Base-by-base conservation (phyloP, 352 stramenopile species). In the Phytopythium oedochilum region DNA sequence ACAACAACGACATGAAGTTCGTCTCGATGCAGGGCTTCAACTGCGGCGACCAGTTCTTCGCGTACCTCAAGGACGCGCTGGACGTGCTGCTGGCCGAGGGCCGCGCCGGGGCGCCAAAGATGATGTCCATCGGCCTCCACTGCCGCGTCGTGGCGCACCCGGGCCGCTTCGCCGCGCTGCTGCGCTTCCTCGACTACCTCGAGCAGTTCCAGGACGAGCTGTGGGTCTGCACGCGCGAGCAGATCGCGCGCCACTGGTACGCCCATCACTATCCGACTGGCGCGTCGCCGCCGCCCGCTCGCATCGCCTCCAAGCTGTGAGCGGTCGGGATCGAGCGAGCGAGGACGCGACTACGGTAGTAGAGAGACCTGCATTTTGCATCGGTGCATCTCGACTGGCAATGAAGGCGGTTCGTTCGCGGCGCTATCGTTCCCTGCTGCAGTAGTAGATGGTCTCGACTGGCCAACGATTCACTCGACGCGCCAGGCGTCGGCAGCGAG, bases 1-100 rank as follows among this genome's bases (percentile, higher is more conserved):
- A 83, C 53, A 97, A 97, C 60, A 98, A 98, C 73, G 94, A 98
- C 68, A 98, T 98, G 94, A 87, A 95, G 68, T 98, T 98, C 67
- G 89, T 94, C 11, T 89, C 85, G 17, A 65, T 86, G 39, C 89
- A 95, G 64, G 92, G 94, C 54, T 98, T 97, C 71, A 96, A 94
- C 48, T 88, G 75, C 31, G 88, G 88, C 50, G 80, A 96, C 49
- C 87, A 98, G 68, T 98, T 98, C 70, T 93, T 84, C 63, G 89
- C 81, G 15, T 96, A 97, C 69, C 75, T 98, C 50, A 98, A 98
- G 36, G 86, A 96, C 51, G 65, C 86, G 18, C 89, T 96, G 52
- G 86, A 96, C 50, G 79, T 91, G 53, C 59, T 95, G 50, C 69
- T 97, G n/a, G 75, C 88, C 28, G 95, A 98, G 73, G 94, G 92